Conservation (phyloP, 2,329 filamentous ascomycete species). For the Verticillium dahliae region DNA sequence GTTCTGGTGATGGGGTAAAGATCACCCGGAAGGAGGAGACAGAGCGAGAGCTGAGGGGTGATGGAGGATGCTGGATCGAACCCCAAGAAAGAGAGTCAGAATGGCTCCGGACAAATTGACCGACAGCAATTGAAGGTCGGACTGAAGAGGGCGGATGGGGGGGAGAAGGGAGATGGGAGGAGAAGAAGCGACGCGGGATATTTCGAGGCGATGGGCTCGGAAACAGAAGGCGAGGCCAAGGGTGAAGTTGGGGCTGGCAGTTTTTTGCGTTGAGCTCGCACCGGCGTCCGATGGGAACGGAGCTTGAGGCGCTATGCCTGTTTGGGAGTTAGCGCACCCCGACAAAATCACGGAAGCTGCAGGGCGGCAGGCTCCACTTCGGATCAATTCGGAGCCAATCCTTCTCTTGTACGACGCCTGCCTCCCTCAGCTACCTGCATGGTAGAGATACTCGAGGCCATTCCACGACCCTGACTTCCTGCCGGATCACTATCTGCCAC, state of each 20-base stretch:
- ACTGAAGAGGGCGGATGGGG: slow-evolving; percentile 5
- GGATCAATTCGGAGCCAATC: not conserved
- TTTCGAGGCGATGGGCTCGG: slow-evolving; percentile 15
- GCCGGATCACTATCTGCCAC: too few relatives aligned
- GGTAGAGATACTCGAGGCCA: too few relatives aligned
- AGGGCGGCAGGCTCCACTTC: not conserved
- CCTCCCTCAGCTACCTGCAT: too few relatives aligned
- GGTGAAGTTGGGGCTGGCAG: slow-evolving; percentile 26
- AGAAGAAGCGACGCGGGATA: slow-evolving; percentile 18
- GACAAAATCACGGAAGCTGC: slow-evolving; percentile 9
- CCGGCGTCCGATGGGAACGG: slow-evolving; percentile 20
- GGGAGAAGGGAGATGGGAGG: slow-evolving; percentile 12
- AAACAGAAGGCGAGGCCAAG: not conserved
- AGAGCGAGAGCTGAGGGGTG: slow-evolving; percentile 7
- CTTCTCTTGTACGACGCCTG: not conserved
- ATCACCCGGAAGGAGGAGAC: slow-evolving; percentile 8
- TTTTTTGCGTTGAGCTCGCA: slow-evolving; percentile 35
- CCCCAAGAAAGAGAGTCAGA: not conserved
- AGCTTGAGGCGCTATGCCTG: slow-evolving; percentile 23
- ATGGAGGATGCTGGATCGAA: not conserved
- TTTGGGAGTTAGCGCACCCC: slow-evolving; percentile 16
- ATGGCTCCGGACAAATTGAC: not conserved
- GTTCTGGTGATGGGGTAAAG: too few relatives aligned
- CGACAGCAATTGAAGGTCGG: slow-evolving; percentile 4
- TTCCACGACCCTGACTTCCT: too few relatives aligned